phyloP scores from a whole-genome alignment of 1,139 yeast species.

The Lodderomyces orthopsilosis region DNA sequence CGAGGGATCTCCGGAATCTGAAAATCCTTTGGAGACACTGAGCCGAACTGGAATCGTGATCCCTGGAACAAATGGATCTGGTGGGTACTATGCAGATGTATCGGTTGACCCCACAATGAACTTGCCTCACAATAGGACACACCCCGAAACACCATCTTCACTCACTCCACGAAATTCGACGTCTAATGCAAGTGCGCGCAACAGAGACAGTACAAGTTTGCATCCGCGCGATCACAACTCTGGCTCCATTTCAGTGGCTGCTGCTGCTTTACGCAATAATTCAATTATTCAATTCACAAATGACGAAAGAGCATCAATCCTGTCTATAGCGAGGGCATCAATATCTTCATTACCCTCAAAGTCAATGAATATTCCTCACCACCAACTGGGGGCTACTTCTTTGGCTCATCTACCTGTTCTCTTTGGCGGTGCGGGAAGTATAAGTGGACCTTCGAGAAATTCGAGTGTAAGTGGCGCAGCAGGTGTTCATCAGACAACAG shows the following conservation, averaged over 20 bases:
- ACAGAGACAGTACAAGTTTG: conserved; percentile 1
- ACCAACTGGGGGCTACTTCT: conserved; percentile 38
- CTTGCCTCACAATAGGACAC: conserved; percentile 44
- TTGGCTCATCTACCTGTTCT: conserved; percentile 46
- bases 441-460: conserved; percentile 42
- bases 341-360: conserved; percentile 47
- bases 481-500: conserved; percentile 32
- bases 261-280: conserved; percentile 29
- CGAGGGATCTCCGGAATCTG: conserved; percentile 15
- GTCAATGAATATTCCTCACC: conserved; percentile 50
- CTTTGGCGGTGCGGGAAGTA: conserved; percentile 42
- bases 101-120: conserved; percentile 50
- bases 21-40: conserved; percentile 37
- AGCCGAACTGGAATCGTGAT: conserved; percentile 25
- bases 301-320: conserved; percentile 38
- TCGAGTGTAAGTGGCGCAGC: conserved; percentile 41
- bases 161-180: conserved; percentile 41
- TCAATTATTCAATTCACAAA: conserved; percentile 44
- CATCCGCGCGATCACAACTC: conserved; percentile 6
- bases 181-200: conserved; percentile 10
- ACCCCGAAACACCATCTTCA: conserved; percentile 31
- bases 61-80: conserved; percentile 17
- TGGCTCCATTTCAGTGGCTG: conserved; percentile 8
- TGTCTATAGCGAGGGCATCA: conserved; percentile 36
- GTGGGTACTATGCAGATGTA: conserved; percentile 49